These are phyloP conservation scores for Solanum peruvianum DNA, from an alignment of 257 asterid species.

Conservation along the genomic window DNA sequence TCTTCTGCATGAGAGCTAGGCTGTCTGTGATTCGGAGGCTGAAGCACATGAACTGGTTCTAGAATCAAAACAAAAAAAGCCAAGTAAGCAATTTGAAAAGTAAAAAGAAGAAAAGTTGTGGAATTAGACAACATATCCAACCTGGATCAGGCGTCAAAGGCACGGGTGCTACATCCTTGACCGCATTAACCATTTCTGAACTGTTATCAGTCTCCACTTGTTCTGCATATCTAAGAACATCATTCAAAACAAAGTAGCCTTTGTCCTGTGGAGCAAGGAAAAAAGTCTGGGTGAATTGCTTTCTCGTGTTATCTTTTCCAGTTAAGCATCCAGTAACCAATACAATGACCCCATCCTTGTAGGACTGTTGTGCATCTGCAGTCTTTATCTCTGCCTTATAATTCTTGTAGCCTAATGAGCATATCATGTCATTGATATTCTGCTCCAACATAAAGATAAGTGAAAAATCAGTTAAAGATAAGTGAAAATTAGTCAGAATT, in stretches of 20 bases:
- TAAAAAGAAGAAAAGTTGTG: background rate
- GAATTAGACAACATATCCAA: background rate
- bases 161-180: slow-evolving; percentile 17
- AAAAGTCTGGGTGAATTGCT: slow-evolving; percentile 71
- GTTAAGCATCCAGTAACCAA: slow-evolving; percentile 87
- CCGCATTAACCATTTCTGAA: slow-evolving; percentile 19
- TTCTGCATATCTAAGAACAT: slow-evolving; percentile 59
- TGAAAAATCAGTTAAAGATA: background rate
- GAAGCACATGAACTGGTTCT: slow-evolving; percentile 50
- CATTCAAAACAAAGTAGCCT: slow-evolving; percentile 79
- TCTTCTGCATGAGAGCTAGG: slow-evolving; percentile 31
- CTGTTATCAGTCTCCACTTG: slow-evolving; percentile 32
- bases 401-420: slow-evolving; percentile 73
- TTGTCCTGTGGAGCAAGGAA: slow-evolving; percentile 95
- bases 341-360: slow-evolving; percentile 61
- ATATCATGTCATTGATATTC: slow-evolving; percentile 71
- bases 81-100: background rate
- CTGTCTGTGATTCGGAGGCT: slow-evolving; percentile 18
- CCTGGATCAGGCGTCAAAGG: slow-evolving; percentile 45
- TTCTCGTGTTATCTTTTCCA: slow-evolving; percentile 56
- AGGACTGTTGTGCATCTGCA: slow-evolving; percentile 90
- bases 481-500: background rate
- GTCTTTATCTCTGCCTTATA: slow-evolving; percentile 88
- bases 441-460: slow-evolving; percentile 25
- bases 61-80: slow-evolving; percentile 14